Base-by-base conservation (phyloP, 176 grass and related monocot species). In the Musa troglodytarum region DNA sequence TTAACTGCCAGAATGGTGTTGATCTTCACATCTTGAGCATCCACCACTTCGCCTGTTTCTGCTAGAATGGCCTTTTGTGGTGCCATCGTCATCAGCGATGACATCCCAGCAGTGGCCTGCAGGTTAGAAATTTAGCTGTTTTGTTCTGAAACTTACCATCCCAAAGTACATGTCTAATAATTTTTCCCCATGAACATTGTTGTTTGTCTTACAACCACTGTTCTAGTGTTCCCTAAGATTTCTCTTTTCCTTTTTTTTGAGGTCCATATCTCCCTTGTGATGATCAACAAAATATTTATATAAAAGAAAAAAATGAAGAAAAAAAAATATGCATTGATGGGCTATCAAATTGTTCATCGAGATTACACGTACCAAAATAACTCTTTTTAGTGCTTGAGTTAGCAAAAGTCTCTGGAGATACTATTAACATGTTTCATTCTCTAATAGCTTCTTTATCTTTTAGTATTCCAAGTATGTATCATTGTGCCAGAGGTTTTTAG, bases 1-100 rank as follows among this genome's bases (percentile, higher is more conserved):
- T 99, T 99, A 61, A 99, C 86, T 20, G 96, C 88, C 28, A 99
- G 76, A 50, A 89, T 11, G 25, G 88, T 99, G 67, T 85, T 76
- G 66, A 92, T 65, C 68, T 86, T 89, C 70, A 95, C 91, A 79
- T 95, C 91, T 81, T 83, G 86, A 13, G 80, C 85, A 59, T 92
- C 81, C 10, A 99, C 81, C 0, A 80, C 76, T 59, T 92, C 59
- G 49, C 91, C 86, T 0, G 88, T 92, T 65, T 92, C 96, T 22
- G 88, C 96, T 57, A 99, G 53, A 65, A 95, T 57, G 54, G 91
- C 96, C 74, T 92, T 99, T 53, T 99, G 91, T 55, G 96, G 96
- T 54, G 96, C 68, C 88, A 94, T 89, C 74, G 87, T 95, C 91
- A 99, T 86, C 15, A 99, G 79, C 1, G 85, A 77, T 2, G 96